Evolutionary conservation across 805 yeast genomes (phyloP), one percentile per base, ranked within the genome.

Genomic region (Candida pseudofarinosa): DNA sequence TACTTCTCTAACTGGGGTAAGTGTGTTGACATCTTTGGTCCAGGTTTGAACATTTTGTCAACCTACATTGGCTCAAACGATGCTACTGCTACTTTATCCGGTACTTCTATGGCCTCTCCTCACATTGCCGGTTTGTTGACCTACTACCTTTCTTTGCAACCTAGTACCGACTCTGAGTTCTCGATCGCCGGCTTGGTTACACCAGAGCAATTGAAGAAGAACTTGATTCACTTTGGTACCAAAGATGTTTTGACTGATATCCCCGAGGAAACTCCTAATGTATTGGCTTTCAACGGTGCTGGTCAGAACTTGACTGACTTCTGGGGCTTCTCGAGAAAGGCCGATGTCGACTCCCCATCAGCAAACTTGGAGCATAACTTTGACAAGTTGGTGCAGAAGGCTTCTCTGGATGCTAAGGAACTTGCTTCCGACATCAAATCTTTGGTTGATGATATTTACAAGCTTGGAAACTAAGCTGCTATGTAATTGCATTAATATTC

Each of bases 31-130:
- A 84, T 91, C 51, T 91, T 88, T 61, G 99, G 96, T 20, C 99
- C 99, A 18, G 99, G 99, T 59, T 83, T 88, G 57, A 84, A 88
- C 62, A 80, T 91, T 47, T 73, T 84, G 52, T 88, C 96, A 35
- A 85, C 91, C 32, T 86, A 85, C 62, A 85, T 83, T 62, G 93
- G 95, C 35, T 81, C 88, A 3, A 73, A 76, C 40, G 66, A 79
- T 41, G 86, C 89, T 35, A 84, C 91, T 52, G 89, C 93, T 36
- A 79, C 87, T 33, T 73, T 86, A 62, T 85, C 96, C 32, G 99
- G 99, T 68, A 91, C 97, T 8, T 91, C 98, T 13, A 91, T 91
- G 99, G 97, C 98, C 17, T 85, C 97, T 32, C 98, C 99, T 37
- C 97, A 89, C 60, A 90, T 90, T 53, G 83, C 89, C 46, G 99